Conservation (phyloP, 306 rosid species). For the Cicer bijugum region DNA sequence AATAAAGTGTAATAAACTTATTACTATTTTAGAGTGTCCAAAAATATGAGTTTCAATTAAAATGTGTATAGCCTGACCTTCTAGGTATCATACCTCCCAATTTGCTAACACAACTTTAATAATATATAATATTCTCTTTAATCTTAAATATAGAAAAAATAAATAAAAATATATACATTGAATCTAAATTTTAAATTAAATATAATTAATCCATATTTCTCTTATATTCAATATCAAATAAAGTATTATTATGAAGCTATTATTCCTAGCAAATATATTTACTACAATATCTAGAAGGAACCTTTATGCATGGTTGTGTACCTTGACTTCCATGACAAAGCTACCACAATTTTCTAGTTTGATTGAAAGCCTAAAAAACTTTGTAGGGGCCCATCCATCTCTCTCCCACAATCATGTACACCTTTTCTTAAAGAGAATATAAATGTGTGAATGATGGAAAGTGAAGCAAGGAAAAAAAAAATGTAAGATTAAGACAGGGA, state of each 20-base stretch:
- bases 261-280: slow-evolving; percentile 29
- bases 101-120: slow-evolving; percentile 25
- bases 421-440: slow-evolving; percentile 82
- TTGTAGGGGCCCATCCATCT: slow-evolving; percentile 64
- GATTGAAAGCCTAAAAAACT: slow-evolving; percentile 56
- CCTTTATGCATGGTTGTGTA: slow-evolving; percentile 49
- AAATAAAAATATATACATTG: too few species aligned
- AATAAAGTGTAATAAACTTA: too few species aligned
- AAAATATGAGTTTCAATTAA: slow-evolving; percentile 2
- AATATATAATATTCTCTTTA: background rate
- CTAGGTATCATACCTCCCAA: slow-evolving; percentile 35
- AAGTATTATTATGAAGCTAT: too few species aligned
- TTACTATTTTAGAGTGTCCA: too few species aligned
- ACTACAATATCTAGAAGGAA: slow-evolving; percentile 57
- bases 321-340: slow-evolving; percentile 57
- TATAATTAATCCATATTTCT: too few species aligned
- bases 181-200: too few species aligned
- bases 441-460: slow-evolving; percentile 70
- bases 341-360: slow-evolving; percentile 52
- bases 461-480: slow-evolving; percentile 64
- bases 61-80: slow-evolving; percentile 1
- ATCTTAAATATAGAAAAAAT: too few species aligned
- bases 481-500: slow-evolving; percentile 69
- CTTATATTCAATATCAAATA: too few species aligned
- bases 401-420: slow-evolving; percentile 58